Evolutionary conservation across 495 filamentous ascomycete genomes (phyloP).

Genomic region (Neurospora sp.): DNA sequence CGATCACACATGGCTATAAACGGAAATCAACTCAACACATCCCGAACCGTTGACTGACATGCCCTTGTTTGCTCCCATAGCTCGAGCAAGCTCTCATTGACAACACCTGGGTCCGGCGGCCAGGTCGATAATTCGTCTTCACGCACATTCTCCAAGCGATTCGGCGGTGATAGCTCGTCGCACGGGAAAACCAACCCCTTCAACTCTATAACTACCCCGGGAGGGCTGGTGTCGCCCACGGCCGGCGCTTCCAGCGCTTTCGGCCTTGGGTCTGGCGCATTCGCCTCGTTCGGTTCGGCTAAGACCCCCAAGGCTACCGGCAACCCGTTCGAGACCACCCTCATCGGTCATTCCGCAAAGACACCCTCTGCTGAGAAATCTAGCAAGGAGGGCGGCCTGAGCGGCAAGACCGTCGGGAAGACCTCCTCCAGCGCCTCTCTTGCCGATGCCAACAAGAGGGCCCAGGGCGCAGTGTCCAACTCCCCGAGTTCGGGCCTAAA

Average conservation of each 20-base stretch:
- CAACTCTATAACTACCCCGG: conserved; percentile 65
- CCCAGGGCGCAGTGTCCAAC: conserved; percentile 8
- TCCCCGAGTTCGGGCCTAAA: conserved; percentile 17
- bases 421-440: conserved; percentile 31
- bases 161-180: conserved; percentile 65
- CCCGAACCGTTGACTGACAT: conserved; percentile 2
- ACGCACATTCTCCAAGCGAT: conserved; percentile 61
- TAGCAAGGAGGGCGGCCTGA: conserved; percentile 36
- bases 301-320: conserved; percentile 86
- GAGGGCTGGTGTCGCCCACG: conserved; percentile 72
- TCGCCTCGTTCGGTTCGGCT: conserved; percentile 84
- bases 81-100: conserved; percentile 82
- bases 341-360: conserved; percentile 45
- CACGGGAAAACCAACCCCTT: conserved; percentile 81
- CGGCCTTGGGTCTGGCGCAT: conserved; percentile 86
- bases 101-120: conserved; percentile 51
- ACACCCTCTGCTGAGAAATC: conserved; percentile 55
- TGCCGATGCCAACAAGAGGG: conserved; percentile 23
- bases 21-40: neutral
- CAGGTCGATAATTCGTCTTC: conserved; percentile 54
- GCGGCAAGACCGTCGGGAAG: conserved; percentile 30
- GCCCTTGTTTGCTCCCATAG: conserved; percentile 29
- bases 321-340: conserved; percentile 61
- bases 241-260: conserved; percentile 84
- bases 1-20: neutral